These are phyloP conservation scores for Saccharomyces hybrid DNA, from an alignment of 1,139 yeast genomes.

Conservation along the genomic window DNA sequence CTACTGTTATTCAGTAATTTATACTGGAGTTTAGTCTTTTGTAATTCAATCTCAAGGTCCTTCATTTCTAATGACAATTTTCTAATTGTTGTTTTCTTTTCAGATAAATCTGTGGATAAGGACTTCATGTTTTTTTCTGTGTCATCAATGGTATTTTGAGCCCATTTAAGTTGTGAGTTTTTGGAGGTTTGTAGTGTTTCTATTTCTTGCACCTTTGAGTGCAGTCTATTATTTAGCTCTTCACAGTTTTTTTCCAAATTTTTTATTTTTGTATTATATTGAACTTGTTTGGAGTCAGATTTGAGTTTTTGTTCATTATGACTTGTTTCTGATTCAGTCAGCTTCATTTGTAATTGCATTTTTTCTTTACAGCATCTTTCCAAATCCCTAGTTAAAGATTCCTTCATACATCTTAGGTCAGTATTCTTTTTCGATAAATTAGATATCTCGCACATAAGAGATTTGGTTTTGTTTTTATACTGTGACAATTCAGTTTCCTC, in stretches of 20 bases:
- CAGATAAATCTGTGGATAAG: background rate
- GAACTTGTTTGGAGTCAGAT: background rate
- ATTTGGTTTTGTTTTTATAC: background rate
- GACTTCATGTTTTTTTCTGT: background rate
- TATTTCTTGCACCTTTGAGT: conserved; percentile 29
- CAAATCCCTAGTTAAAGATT: background rate
- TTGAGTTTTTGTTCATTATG: background rate
- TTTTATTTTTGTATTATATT: background rate
- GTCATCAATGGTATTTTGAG: conserved; percentile 61
- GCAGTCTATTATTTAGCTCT: conserved; percentile 38
- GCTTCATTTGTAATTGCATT: background rate
- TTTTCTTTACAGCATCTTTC: background rate
- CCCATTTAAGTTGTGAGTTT: conserved; percentile 53
- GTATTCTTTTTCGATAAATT: background rate
- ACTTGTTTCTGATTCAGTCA: background rate
- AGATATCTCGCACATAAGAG: background rate
- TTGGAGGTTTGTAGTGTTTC: conserved; percentile 33
- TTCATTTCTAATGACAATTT: conserved; percentile 30
- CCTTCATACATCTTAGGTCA: background rate
- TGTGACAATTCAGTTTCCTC: background rate
- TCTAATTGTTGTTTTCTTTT: conserved; percentile 29
- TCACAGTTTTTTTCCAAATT: background rate
- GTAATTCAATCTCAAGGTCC: conserved; percentile 34
- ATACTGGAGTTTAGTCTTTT: conserved; percentile 34
- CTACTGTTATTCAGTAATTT: conserved; percentile 13